phyloP scores from a whole-genome alignment of 345 rosid species.

The Hirschfeldia incana region DNA sequence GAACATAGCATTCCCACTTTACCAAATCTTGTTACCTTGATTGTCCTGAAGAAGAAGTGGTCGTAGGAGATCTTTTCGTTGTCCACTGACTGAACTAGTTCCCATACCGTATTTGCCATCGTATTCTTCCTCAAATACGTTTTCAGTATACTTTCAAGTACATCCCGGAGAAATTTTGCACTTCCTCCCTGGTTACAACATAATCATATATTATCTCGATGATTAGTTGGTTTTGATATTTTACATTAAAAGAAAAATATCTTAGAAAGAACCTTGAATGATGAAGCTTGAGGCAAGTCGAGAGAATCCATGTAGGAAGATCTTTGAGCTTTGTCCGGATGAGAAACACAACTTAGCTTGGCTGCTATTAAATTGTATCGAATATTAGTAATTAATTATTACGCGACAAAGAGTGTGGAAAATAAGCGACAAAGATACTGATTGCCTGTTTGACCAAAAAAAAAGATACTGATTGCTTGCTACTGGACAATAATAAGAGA shows the following conservation, averaged over 20 bases:
- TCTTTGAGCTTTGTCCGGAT: background rate
- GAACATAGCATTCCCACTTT: background rate
- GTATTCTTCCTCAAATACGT: constrained; percentile 71
- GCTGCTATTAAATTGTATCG: background rate
- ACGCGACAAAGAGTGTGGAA: background rate
- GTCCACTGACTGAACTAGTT: constrained; percentile 56
- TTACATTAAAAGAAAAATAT: background rate
- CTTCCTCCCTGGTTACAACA: constrained; percentile 42
- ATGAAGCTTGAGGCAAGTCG: constrained; percentile 24
- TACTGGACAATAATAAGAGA: background rate
- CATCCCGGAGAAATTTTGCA: constrained; percentile 66
- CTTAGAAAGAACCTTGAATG: constrained; percentile 29
- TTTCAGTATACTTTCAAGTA: constrained; percentile 57
- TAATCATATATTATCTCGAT: background rate
- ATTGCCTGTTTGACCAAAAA: background rate
- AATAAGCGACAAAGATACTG: background rate
- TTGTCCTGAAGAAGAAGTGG: constrained; percentile 80
- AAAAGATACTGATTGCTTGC: background rate
- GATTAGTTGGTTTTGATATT: background rate
- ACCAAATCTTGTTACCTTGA: constrained; percentile 54
- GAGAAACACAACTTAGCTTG: constrained; percentile 12
- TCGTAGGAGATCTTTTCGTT: constrained; percentile 68
- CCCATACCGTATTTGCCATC: constrained; percentile 68
- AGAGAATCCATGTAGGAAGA: constrained; percentile 12
- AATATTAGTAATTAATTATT: background rate